phyloP scores from a whole-genome alignment of 2,329 filamentous ascomycete species.

The Ustilaginoidea virens region DNA sequence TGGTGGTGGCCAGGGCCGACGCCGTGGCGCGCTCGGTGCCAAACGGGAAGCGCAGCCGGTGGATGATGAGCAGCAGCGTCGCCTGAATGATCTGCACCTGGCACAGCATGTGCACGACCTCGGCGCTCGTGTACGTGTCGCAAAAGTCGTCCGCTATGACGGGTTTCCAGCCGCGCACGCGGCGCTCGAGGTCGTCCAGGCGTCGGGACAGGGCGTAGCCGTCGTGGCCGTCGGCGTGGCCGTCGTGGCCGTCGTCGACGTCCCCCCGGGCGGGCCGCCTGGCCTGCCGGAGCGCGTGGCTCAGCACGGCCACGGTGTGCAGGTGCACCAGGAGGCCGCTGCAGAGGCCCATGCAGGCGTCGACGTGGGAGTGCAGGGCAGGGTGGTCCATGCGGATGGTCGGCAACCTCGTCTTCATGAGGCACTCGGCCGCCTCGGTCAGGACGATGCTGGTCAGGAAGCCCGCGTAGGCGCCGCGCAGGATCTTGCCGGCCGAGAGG shows the following conservation, averaged over 20 bases:
- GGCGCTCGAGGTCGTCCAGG: slow-evolving; percentile 6
- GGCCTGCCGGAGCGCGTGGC: slow-evolving; percentile 6
- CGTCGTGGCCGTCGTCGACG: background rate
- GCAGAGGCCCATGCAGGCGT: slow-evolving; percentile 13
- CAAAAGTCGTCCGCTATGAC: slow-evolving; percentile 9
- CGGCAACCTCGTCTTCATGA: slow-evolving; percentile 10
- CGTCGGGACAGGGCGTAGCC: background rate
- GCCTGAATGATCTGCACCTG: slow-evolving; percentile 12
- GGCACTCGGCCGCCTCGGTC: slow-evolving; percentile 11
- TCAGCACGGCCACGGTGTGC: slow-evolving; percentile 12
- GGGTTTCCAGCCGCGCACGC: slow-evolving; percentile 10
- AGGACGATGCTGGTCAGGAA: slow-evolving; percentile 9
- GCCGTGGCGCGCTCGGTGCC: slow-evolving; percentile 1
- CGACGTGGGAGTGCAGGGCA: slow-evolving; percentile 6
- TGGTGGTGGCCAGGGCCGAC: slow-evolving; percentile 6
- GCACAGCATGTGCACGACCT: slow-evolving; percentile 14
- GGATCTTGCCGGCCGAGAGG: slow-evolving; percentile 5
- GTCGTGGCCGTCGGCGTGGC: background rate
- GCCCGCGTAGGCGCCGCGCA: slow-evolving; percentile 2
- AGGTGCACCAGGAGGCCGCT: slow-evolving; percentile 11
- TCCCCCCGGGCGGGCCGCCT: background rate
- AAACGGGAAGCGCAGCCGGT: slow-evolving; percentile 10
- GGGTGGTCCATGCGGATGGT: slow-evolving; percentile 8
- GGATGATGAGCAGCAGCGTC: slow-evolving; percentile 10
- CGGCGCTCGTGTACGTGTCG: slow-evolving; percentile 7